Conservation (phyloP, 257 asterid genomes). For the Solanum pinnatisectum region DNA sequence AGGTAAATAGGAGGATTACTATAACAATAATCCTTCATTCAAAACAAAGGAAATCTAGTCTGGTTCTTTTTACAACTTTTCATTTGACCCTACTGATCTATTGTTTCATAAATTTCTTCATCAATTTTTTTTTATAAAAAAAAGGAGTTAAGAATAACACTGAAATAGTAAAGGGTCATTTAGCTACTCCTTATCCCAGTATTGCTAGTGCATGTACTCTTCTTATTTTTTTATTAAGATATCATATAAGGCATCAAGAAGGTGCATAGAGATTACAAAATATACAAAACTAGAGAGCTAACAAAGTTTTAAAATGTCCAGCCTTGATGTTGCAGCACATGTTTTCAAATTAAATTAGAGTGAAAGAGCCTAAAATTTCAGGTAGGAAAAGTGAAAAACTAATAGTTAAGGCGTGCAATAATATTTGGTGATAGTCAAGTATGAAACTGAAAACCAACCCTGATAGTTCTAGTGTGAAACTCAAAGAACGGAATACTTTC, state of each 20-base stretch:
- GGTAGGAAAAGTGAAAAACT: background rate
- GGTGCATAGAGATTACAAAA: background rate
- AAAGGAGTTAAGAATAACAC: background rate
- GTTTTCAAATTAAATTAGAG: background rate
- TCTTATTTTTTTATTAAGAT: background rate
- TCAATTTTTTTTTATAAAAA: too few species aligned
- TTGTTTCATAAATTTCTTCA: background rate
- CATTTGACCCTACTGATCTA: background rate
- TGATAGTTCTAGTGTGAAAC: background rate
- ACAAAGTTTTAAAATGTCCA: background rate
- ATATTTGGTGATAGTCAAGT: background rate
- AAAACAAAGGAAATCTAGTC: background rate
- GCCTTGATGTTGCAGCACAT: background rate
- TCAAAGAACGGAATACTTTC: background rate
- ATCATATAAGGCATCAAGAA: background rate
- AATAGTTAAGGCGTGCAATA: too few species aligned
- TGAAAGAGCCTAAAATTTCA: background rate
- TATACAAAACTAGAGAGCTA: background rate
- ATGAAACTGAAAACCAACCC: background rate
- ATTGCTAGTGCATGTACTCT: background rate
- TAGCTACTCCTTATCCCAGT: background rate
- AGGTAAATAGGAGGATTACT: background rate
- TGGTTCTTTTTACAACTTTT: background rate
- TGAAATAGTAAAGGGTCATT: background rate
- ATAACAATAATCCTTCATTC: background rate